A percentile compares a stretch with the other conserved stretches of the same genome.
Conservation (phyloP, 1,139 yeast species). For the Hansenula sp. region DNA sequence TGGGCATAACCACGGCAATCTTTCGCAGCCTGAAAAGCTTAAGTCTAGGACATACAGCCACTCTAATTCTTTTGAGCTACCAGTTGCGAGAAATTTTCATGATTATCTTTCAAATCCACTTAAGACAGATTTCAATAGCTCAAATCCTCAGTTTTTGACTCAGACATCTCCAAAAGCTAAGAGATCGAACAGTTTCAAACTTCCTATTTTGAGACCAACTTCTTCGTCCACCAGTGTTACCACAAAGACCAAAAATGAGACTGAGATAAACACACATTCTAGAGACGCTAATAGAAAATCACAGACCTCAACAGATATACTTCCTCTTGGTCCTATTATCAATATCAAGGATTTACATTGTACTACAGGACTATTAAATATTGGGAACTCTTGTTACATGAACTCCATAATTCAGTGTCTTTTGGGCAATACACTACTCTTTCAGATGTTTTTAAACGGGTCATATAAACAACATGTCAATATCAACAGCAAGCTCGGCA, state of each 20-base stretch:
- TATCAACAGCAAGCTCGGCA: slow-evolving; percentile 70
- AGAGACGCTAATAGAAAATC: no score
- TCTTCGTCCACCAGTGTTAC: not conserved
- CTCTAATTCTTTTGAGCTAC: not conserved
- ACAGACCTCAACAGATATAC: no score
- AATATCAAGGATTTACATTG: slow-evolving; percentile 23
- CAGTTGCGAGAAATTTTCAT: slow-evolving; percentile 13
- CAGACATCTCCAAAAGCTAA: slow-evolving; percentile 7
- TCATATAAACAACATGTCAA: slow-evolving; percentile 73
- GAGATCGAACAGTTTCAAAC: slow-evolving; percentile 12
- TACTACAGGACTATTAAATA: slow-evolving; percentile 65
- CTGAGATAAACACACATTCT: not conserved
- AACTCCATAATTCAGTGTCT: slow-evolving; percentile 89
- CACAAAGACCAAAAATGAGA: no score
- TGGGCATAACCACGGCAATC: slow-evolving; percentile 18
- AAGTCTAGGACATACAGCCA: slow-evolving; percentile 6
- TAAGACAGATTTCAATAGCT: slow-evolving; percentile 13
- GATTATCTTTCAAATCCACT: slow-evolving; percentile 16
- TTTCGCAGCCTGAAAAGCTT: slow-evolving; percentile 11
- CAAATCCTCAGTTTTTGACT: slow-evolving; percentile 1
- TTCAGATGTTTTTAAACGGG: slow-evolving; percentile 46
- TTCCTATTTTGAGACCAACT: slow-evolving; percentile 2
- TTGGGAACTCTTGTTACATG: slow-evolving; percentile 93
- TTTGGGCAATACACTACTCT: slow-evolving; percentile 44
- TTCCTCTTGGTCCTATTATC: not conserved